Evolutionary conservation across 2,329 filamentous ascomycete species (phyloP), one percentile per base, ranked within the genome.

Genomic region (Diplodia mutila): DNA sequence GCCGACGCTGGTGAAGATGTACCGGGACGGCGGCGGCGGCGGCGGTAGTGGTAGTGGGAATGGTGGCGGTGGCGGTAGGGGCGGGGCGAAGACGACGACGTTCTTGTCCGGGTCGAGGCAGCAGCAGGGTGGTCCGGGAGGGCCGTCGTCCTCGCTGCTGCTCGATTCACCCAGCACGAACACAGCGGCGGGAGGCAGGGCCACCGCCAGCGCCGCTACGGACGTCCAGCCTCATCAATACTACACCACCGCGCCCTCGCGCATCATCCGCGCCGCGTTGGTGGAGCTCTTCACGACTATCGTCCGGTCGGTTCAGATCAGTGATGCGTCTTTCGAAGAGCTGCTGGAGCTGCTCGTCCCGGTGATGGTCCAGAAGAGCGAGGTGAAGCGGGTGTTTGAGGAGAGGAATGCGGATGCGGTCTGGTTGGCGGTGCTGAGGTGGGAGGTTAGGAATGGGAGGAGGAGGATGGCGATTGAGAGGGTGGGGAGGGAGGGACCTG

Each of bases 381-480:
- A 85, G 57, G 84, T 90, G 12, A 84, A 82, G 57, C 78, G 80
- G 39, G 87, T 86, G 12, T 77, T 95, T 54, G 87, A 91, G 71
- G 79, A 75, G 3, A 80, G 90, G 65, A 93, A 94, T 76, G 81
- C 85, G 0, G 92, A 95, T 80, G 90, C 90, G 1, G 89, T 95
- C 4, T 96, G 92, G 92, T 78, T 94, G 49, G 57, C 66, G 23
- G 4, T 66, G 14, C 6, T 66, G 29, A 25, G 46, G 39, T 59
- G 23, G 25, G 21, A 52, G 42, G 25, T 18, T 27, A 7, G 12
- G 8, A 3, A 9, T 34, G 37, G 11, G 32, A 29, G 12, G 18
- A 0, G 48, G 18, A 2, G 9, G 32, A 29, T 23, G 3, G 42
- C 23, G 34, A 7, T 42, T 9, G 51, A 54, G 16, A 48, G 37